A percentile compares a stretch with the other conserved stretches of the same genome.
phyloP scores from a whole-genome alignment of 108 stramenopile species.

The Pseudonitzschia delicatissima region DNA sequence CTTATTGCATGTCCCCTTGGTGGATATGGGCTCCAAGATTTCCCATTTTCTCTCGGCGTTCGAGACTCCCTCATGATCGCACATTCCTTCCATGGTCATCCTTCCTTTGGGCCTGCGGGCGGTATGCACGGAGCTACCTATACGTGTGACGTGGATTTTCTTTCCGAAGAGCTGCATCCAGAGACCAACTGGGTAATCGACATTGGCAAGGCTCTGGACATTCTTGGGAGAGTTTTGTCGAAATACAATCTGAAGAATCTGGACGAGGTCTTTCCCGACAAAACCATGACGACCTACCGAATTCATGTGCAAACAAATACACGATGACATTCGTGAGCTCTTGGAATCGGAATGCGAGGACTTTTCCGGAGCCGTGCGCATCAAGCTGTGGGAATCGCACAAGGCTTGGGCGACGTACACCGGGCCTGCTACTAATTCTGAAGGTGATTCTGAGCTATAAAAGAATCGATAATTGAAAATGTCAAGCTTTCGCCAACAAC shows the following conservation, averaged over 20 bases:
- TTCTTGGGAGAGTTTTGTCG: constrained; percentile 63
- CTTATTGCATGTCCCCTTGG: too few relatives aligned
- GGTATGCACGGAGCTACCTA: constrained; percentile 93
- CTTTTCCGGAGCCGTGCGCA: constrained; percentile 78
- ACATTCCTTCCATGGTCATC: constrained; percentile 83
- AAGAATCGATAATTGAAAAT: too few relatives aligned
- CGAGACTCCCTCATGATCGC: constrained; percentile 95
- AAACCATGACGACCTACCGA: constrained; percentile 90
- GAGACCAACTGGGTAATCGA: constrained; percentile 93
- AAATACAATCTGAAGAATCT: constrained; percentile 91
- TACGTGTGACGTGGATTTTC: constrained; percentile 91
- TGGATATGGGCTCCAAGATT: constrained; percentile 14
- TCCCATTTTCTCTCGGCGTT: constrained; percentile 79
- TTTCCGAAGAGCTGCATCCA: constrained; percentile 45
- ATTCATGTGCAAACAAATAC: constrained; percentile 83
- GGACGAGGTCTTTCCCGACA: constrained; percentile 82
- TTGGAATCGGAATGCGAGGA: constrained; percentile 33
- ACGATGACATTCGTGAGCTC: constrained; percentile 30
- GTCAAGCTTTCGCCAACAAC: too few relatives aligned
- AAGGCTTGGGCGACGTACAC: constrained; percentile 92
- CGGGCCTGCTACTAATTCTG: too few relatives aligned
- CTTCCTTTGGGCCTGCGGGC: constrained; percentile 89
- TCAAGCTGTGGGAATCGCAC: constrained; percentile 92
- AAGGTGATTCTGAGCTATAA: too few relatives aligned
- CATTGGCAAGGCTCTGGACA: constrained; percentile 84